Evolutionary conservation across 2,329 filamentous ascomycete genomes (phyloP), one percentile per base, ranked within the genome.

Genomic region (Huntiella abstrusa): DNA sequence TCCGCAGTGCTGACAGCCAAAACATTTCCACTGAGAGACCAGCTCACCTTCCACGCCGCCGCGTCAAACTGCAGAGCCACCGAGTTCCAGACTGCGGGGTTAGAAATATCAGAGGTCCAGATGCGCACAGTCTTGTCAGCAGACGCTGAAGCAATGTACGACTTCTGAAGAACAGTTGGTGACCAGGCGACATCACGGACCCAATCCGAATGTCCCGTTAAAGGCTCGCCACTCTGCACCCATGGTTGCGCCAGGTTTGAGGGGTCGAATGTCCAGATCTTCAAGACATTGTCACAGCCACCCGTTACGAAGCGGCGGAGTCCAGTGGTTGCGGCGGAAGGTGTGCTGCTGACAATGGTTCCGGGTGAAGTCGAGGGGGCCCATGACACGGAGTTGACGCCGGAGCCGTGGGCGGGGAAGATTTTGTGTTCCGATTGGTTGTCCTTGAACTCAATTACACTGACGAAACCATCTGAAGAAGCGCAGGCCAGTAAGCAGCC

Each of bases 41-140:
- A 98, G 70, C 85, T 95, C 40, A 95, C 91, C 47, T 91, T 78
- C 91, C 91, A 98, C 49, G 94, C 74, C 41, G 87, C 80, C 4
- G 81, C 77, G 51, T 95, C 88, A 55, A 98, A 93, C 56, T 80
- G 76, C 53, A 98, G 71, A 36, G 82, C 76, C 62, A 92, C 91
- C 63, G 75, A 79, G 49, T 79, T 76, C 91, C 91, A 98, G 56
- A 84, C 76, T 17, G 72, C 74, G 12, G 75, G 66, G 19, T 72
- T 65, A 7, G 60, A 55, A 6, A 59, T 54, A 55, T 85, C 80
- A 22, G 74, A 79, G 7, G 88, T 96, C 91, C 91, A 98, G 64
- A 98, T 95, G 54, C 86, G 78, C 52, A 96, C 88, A 6, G 86
- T 95, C 72, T 93, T 92, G 63, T 98, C 91, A 66, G 96, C 87